Conservation (phyloP, 2,329 filamentous ascomycete genomes). For the Cladophialophora bantiana region DNA sequence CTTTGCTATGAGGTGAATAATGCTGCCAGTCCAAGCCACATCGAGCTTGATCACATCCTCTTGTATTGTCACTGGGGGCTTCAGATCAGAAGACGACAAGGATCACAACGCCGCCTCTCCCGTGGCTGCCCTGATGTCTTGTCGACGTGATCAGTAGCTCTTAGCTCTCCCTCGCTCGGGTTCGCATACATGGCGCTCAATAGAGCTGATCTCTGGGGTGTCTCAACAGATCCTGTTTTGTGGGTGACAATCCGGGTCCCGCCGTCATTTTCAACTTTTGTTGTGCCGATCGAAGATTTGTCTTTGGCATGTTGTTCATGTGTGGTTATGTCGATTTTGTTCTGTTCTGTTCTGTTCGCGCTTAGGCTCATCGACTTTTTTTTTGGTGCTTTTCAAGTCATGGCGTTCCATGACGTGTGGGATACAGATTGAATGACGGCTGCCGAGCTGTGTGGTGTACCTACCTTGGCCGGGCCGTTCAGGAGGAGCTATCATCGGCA, state of each 20-base stretch:
- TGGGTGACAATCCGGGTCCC: background rate
- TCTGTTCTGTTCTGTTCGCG: background rate
- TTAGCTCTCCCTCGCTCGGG: background rate
- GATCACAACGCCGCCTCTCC: background rate
- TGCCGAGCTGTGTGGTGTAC: background rate
- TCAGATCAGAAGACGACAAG: background rate
- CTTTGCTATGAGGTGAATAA: background rate
- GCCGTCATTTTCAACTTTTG: background rate
- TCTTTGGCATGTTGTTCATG: constrained; percentile 5
- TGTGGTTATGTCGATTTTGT: background rate
- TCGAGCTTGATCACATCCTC: background rate
- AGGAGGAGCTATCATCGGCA: too few relatives aligned
- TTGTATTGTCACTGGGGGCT: background rate
- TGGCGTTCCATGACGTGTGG: too few relatives aligned
- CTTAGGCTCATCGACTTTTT: too few relatives aligned
- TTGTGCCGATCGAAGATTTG: background rate
- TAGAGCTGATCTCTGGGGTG: background rate
- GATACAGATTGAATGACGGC: too few relatives aligned
- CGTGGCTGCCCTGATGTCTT: background rate
- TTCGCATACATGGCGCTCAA: background rate
- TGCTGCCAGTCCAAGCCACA: background rate
- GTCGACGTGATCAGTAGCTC: background rate
- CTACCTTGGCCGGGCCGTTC: background rate
- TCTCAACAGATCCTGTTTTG: background rate
- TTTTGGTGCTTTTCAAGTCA: too few relatives aligned